Percentiles rank a stretch among this genome's conserved stretches.
These are phyloP conservation scores for Solanum pinnatisectum DNA, from an alignment of 257 asterid genomes.

Conservation along the genomic window DNA sequence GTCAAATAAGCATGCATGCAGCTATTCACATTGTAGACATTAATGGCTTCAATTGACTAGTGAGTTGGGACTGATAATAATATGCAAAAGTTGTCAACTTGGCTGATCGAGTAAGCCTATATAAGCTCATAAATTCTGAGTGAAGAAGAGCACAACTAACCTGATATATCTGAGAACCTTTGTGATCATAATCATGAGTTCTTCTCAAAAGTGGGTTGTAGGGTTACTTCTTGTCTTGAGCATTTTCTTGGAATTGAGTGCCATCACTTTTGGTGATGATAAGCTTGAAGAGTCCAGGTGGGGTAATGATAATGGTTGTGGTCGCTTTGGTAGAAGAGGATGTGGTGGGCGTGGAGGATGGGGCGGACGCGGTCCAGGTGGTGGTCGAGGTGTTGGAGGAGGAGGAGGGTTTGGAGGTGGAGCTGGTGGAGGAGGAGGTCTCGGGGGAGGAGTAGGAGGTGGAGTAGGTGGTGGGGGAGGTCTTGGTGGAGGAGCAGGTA, in stretches of 20 bases:
- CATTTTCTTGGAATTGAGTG: constrained; percentile 15
- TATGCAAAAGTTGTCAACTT: neutral
- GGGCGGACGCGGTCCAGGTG: constrained; percentile 5
- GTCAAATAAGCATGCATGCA: constrained; percentile 9
- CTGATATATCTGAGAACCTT: neutral
- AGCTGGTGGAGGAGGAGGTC: neutral
- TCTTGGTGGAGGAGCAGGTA: constrained; percentile 1
- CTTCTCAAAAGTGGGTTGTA: constrained; percentile 6
- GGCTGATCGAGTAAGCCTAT: neutral
- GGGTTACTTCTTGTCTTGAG: constrained; percentile 6
- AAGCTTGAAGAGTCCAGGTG: constrained; percentile 11
- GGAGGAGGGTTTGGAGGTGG: constrained; percentile 12
- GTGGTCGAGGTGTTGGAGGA: neutral
- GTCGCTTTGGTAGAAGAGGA: constrained; percentile 11
- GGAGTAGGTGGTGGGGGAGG: constrained; percentile 10
- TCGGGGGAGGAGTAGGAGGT: constrained; percentile 9
- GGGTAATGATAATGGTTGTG: constrained; percentile 16
- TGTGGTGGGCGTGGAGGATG: constrained; percentile 6
- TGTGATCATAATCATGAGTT: constrained; percentile 4
- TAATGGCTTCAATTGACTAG: neutral
- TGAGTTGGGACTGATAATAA: neutral
- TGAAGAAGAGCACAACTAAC: neutral
- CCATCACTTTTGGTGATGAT: constrained; percentile 8
- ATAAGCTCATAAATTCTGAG: neutral
- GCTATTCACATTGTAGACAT: constrained; percentile 2